Base-by-base conservation (phyloP, 768 basidiomycete species). In the Atractiella rhizophila region DNA sequence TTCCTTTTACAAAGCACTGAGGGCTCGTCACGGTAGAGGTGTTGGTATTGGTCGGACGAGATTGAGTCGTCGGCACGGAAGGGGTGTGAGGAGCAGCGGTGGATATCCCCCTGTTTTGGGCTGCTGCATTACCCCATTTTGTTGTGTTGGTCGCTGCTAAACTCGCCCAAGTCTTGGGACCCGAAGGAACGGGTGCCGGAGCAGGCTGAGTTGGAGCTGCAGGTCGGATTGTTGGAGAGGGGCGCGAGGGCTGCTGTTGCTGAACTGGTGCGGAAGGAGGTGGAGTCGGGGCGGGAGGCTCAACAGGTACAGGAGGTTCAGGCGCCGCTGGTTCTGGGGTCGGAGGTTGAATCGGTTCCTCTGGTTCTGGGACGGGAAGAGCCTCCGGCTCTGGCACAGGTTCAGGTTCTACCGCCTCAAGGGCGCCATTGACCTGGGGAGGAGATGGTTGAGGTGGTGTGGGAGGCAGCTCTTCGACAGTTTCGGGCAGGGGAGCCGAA, bases 1-100 rank as follows among this genome's bases (percentile, higher is more conserved):
- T 79, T 51, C 75, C 73, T 71, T 91, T 94, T 65, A 94, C 74
- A 61, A 94, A 98, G 59, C 81, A 83, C 45, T 76, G 74, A 2
- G 78, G 57, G 10, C 71, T 79, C 19, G 67, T 66, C 40, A 85
- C 63, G n/a, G n/a, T n/a, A n/a, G n/a, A n/a, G n/a, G n/a, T n/a
- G n/a, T n/a, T n/a, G n/a, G n/a, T n/a, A n/a, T n/a, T n/a, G n/a
- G n/a, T n/a, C n/a, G n/a, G n/a, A n/a, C n/a, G n/a, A n/a, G n/a
- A n/a, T n/a, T n/a, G n/a, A n/a, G n/a, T n/a, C n/a, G n/a, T n/a
- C n/a, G n/a, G n/a, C n/a, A n/a, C n/a, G n/a, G n/a, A n/a, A n/a
- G n/a, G n/a, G n/a, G n/a, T n/a, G 21, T 50, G 48, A 7, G 56
- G 51, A 21, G 58, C 50, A 11, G 67, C 71, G 53, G 80, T 75